These are phyloP conservation scores for Hanseniaspora gamundiae DNA, from an alignment of 1,139 yeast species.

Conservation along the genomic window DNA sequence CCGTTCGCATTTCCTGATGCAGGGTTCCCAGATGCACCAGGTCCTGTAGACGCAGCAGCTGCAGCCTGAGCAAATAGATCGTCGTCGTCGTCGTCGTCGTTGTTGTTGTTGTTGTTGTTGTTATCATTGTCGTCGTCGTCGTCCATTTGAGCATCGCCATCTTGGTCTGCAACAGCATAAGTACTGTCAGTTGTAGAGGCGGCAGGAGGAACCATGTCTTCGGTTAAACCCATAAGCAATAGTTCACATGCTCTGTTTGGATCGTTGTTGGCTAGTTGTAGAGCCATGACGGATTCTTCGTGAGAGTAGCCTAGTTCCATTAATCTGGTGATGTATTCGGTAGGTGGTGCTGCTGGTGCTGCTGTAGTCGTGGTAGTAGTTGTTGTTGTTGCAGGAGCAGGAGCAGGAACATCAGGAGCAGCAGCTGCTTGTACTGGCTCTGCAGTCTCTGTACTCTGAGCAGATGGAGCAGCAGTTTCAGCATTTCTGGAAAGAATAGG, in stretches of 20 bases:
- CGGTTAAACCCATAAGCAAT: slow-evolving; percentile 83
- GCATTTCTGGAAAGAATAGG: slow-evolving; percentile 19
- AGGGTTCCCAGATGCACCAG: slow-evolving; percentile 11
- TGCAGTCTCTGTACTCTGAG: slow-evolving; percentile 19
- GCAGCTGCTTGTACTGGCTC: slow-evolving; percentile 11
- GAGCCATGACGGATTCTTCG: slow-evolving; percentile 75
- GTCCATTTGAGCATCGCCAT: background rate
- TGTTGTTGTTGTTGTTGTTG: slow-evolving; percentile 27
- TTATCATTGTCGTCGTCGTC: slow-evolving; percentile 8
- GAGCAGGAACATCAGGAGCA: slow-evolving; percentile 14
- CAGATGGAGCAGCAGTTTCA: slow-evolving; percentile 20
- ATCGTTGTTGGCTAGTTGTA: slow-evolving; percentile 91
- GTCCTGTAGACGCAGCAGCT: slow-evolving; percentile 35
- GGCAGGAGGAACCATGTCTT: slow-evolving; percentile 24
- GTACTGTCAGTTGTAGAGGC: too few species aligned
- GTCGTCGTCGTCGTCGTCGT: slow-evolving; percentile 28
- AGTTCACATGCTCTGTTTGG: slow-evolving; percentile 98
- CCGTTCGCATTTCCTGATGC: slow-evolving; percentile 16
- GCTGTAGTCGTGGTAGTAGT: slow-evolving; percentile 20
- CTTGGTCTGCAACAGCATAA: too few species aligned
- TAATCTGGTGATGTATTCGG: slow-evolving; percentile 50
- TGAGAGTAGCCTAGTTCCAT: slow-evolving; percentile 96
- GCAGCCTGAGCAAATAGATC: slow-evolving; percentile 64
- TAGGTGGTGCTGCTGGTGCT: slow-evolving; percentile 19
- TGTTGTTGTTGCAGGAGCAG: slow-evolving; percentile 17